phyloP scores from a whole-genome alignment of 169 alveolate species.

The Plasmodium blacklocki region DNA sequence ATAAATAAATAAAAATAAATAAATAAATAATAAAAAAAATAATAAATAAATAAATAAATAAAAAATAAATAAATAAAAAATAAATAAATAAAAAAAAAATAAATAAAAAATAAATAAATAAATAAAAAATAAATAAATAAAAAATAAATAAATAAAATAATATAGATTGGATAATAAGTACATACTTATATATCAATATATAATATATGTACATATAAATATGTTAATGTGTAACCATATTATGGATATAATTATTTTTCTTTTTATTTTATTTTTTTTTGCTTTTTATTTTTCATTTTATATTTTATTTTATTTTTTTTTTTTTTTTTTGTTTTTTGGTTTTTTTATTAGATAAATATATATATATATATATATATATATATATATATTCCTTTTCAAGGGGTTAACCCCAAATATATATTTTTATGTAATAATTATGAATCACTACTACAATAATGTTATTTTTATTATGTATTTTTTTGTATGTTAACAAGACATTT shows the following conservation, averaged over 20 bases:
- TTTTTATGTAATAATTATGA: too few species aligned
- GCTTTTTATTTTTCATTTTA: too few species aligned
- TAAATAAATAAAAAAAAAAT: background rate
- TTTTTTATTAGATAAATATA: too few species aligned
- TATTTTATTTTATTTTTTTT: too few species aligned
- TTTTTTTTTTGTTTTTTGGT: too few species aligned
- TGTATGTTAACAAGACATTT: too few species aligned
- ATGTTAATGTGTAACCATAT: background rate
- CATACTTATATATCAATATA: background rate
- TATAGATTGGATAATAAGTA: background rate
- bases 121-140: background rate
- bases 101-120: background rate
- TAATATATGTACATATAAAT: background rate
- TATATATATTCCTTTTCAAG: too few species aligned
- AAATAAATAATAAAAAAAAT: slow-evolving; percentile 2
- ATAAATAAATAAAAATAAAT: background rate
- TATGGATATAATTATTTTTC: background rate
- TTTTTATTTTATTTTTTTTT: too few species aligned
- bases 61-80: background rate
- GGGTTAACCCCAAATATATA: too few species aligned
- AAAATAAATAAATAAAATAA: background rate
- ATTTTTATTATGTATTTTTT: too few species aligned
- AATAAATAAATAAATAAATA: background rate
- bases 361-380: too few species aligned
- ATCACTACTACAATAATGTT: too few species aligned